These are phyloP conservation scores for Linanthus parryae DNA, from an alignment of 148 eudicot species.

Conservation along the genomic window DNA sequence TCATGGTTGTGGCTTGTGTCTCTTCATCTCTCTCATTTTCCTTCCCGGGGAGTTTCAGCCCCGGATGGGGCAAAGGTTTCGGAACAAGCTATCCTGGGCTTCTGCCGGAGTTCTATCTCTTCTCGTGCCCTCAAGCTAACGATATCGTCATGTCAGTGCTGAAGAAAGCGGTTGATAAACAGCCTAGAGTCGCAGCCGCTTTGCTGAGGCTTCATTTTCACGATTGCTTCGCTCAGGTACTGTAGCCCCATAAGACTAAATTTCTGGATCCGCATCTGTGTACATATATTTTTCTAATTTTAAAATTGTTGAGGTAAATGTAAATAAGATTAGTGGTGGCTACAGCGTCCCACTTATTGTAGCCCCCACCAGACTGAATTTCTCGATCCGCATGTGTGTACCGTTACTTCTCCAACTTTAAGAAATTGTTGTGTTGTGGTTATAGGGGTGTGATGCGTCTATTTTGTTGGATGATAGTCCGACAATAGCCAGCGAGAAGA, in stretches of 20 bases:
- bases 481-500: conserved; percentile 59
- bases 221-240: conserved; percentile 92
- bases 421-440: neutral
- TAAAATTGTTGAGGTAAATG: too few relatives aligned
- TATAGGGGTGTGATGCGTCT: conserved; percentile 90
- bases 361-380: too few relatives aligned
- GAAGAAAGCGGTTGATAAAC: conserved; percentile 45
- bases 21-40: conserved; percentile 33
- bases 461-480: conserved; percentile 61
- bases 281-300: too few relatives aligned
- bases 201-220: conserved; percentile 87
- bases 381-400: too few relatives aligned
- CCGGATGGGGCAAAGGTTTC: conserved; percentile 26
- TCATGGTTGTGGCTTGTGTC: conserved; percentile 18
- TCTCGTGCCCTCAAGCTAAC: conserved; percentile 78
- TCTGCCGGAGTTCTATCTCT: conserved; percentile 50
- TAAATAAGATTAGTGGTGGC: too few relatives aligned
- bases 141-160: conserved; percentile 74
- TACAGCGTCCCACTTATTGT: too few relatives aligned
- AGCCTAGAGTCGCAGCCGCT: conserved; percentile 87
- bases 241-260: too few relatives aligned
- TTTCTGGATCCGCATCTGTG: too few relatives aligned
- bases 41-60: conserved; percentile 35
- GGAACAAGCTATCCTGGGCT: conserved; percentile 26
- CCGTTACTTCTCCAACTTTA: too few relatives aligned